Evolutionary conservation across 495 filamentous ascomycete genomes (phyloP), one percentile per base, ranked within the genome.

Genomic region (Thozetella sp.): DNA sequence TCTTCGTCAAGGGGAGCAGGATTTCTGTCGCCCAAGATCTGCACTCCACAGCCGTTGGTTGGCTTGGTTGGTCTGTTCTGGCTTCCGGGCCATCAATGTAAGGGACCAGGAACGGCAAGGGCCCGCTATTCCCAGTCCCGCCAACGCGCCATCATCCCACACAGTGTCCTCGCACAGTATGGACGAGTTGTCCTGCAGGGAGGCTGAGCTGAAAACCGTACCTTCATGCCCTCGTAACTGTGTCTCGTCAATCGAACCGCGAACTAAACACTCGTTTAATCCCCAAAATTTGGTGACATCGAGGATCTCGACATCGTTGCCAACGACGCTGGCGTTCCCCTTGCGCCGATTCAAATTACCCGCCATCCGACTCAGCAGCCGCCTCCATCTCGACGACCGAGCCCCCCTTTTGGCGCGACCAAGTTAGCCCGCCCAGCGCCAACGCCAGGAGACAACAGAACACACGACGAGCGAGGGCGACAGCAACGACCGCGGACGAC

Each of bases 141-240:
- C 43, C n/a, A 13, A n/a, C 9, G 4, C 11, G 43, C 43, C 43
- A 20, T 19, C 4, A 10, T 48, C n/a, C 43, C 3, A 20, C n/a
- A 48, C 43, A 48, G 43, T 48, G 43, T 20, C 43, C n/a, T 19
- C n/a, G n/a, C 43, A 48, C 43, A 4, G 43, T 48, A 11, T n/a
- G 9, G 43, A 19, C n/a, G 43, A 48, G 20, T 3, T 37, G 9
- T 48, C 43, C 43, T 48, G 43, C 43, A 48, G 43, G 43, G 43
- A 48, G 43, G 43, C 43, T 48, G 11, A 48, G 43, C 43, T 48
- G 43, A 48, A 48, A 48, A 48, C n/a, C 43, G 43, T 48, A 11
- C 10, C n/a, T 48, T 48, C n/a, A 48, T 48, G 43, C 43, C 43
- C 43, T 48, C 43, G 43, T 48, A 19, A 15, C 20, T 10, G 43